These are phyloP conservation scores for Ascochyta clinopodiicola DNA, from an alignment of 2,329 filamentous ascomycete species.

Conservation along the genomic window DNA sequence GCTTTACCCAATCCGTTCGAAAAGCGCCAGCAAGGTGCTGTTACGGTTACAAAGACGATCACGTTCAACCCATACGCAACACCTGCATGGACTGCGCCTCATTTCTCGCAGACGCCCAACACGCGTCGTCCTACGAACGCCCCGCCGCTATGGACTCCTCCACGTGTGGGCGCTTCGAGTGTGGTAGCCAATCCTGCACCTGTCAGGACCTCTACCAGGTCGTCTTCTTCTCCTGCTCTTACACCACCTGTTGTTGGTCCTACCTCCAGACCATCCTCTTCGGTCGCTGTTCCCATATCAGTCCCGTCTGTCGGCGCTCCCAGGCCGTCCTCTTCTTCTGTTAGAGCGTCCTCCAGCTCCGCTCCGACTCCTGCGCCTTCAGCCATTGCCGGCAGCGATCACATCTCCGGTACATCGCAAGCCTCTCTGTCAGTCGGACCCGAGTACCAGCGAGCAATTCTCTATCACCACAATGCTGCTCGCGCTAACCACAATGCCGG, in stretches of 20 bases:
- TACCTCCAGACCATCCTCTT: too few relatives aligned
- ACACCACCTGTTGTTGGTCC: background rate
- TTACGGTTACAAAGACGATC: constrained; percentile 31
- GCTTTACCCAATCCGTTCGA: constrained; percentile 31
- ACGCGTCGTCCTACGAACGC: constrained; percentile 1
- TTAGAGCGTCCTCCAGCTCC: background rate
- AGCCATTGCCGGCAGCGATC: constrained; percentile 13
- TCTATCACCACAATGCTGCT: constrained; percentile 85
- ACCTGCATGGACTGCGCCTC: constrained; percentile 13
- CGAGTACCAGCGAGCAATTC: constrained; percentile 40
- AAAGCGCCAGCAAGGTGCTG: constrained; percentile 28
- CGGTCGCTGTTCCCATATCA: too few relatives aligned
- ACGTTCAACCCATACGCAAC: constrained; percentile 16
- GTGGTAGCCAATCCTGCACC: background rate
- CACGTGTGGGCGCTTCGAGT: background rate
- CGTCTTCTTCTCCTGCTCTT: background rate
- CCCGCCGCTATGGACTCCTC: constrained; percentile 2
- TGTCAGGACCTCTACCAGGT: background rate
- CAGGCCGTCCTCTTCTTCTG: background rate
- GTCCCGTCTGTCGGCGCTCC: background rate
- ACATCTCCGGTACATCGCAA: constrained; percentile 31
- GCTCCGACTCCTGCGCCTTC: background rate
- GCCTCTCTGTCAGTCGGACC: constrained; percentile 31
- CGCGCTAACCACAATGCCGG: constrained; percentile 79
- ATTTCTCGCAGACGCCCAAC: constrained; percentile 1